A percentile compares a stretch with the other conserved stretches of the same genome.
phyloP scores from a whole-genome alignment of 2,329 filamentous ascomycete genomes.

The Stemphylium beticola region DNA sequence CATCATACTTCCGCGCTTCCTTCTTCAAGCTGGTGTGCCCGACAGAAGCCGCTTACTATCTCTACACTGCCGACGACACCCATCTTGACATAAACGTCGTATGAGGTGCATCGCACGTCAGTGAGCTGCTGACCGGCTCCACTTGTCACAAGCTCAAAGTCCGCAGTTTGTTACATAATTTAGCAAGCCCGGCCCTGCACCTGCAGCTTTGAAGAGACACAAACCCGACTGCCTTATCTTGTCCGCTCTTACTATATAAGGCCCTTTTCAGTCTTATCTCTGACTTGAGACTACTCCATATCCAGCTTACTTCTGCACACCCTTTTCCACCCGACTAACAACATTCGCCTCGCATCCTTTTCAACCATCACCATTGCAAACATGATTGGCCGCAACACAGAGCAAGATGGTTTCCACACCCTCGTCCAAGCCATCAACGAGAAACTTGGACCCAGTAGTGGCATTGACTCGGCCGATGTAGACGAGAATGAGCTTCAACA shows the following conservation, averaged over 20 bases:
- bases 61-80: slow-evolving; percentile 11
- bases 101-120: slow-evolving; percentile 14
- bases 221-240: slow-evolving; percentile 12
- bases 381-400: slow-evolving; percentile 31
- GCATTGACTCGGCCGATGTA: slow-evolving; percentile 81
- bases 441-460: slow-evolving; percentile 79
- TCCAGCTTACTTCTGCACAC: background rate
- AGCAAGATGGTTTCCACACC: slow-evolving; percentile 62
- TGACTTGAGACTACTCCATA: background rate
- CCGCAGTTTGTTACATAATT: slow-evolving; percentile 41
- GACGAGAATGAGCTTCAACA: slow-evolving; percentile 73
- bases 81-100: background rate
- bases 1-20: slow-evolving; percentile 12
- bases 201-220: background rate
- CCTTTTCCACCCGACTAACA: background rate
- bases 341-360: background rate
- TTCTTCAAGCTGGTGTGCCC: slow-evolving; percentile 25
- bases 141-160: slow-evolving; percentile 20
- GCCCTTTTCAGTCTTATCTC: slow-evolving; percentile 7
- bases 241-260: slow-evolving; percentile 19
- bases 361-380: slow-evolving; percentile 6
- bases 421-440: slow-evolving; percentile 77
- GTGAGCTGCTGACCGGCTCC: slow-evolving; percentile 28
- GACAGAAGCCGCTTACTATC: slow-evolving; percentile 30
- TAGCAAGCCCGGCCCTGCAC: slow-evolving; percentile 15